These are phyloP conservation scores for Cytospora piceicola DNA, from an alignment of 2,329 filamentous ascomycete genomes.

Conservation along the genomic window DNA sequence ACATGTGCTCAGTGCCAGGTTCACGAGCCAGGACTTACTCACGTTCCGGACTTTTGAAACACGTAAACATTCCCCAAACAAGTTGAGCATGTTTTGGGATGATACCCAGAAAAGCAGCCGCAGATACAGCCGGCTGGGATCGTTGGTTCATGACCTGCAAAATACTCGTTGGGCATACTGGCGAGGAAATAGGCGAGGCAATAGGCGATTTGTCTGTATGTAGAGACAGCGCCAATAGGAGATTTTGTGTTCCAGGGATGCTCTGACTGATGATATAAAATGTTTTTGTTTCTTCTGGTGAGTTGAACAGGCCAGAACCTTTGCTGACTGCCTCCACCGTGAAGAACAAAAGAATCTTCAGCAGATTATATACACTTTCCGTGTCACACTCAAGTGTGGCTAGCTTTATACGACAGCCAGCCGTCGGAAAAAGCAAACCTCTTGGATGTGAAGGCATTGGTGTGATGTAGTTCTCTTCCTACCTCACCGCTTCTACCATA, in stretches of 20 bases:
- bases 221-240: background rate
- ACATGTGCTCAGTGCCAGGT: background rate
- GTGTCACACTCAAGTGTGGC: constrained; percentile 3
- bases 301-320: background rate
- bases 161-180: constrained; percentile 25
- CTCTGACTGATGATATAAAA: background rate
- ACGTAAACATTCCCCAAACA: constrained; percentile 12
- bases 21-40: background rate
- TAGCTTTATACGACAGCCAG: background rate
- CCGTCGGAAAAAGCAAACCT: constrained; percentile 4
- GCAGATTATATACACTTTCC: background rate
- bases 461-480: background rate
- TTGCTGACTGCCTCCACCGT: background rate
- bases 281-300: background rate
- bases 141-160: constrained; percentile 15
- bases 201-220: background rate
- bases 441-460: background rate
- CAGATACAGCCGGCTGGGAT: constrained; percentile 30
- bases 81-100: constrained; percentile 21
- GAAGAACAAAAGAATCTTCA: too few species aligned
- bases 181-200: constrained; percentile 1
- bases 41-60: constrained; percentile 14
- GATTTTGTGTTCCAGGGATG: too few species aligned
- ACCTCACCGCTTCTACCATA: background rate
- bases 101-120: constrained; percentile 32